phyloP scores from a whole-genome alignment of 1,284 basidiomycete species.

The Ceratobasidium sp. region DNA sequence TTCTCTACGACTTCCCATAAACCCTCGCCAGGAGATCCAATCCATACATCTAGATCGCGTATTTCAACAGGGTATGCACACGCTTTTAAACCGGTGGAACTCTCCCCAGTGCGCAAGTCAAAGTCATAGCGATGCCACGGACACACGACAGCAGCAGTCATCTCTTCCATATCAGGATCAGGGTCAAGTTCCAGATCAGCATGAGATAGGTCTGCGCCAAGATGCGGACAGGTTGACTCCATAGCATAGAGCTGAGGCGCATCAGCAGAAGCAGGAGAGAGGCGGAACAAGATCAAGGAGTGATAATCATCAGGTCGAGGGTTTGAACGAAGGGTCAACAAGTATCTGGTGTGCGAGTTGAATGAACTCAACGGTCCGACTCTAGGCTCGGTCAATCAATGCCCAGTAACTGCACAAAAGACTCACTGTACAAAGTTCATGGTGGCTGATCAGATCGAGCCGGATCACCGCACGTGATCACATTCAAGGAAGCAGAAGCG shows the following conservation, averaged over 20 bases:
- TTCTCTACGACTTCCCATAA: conserved; percentile 79
- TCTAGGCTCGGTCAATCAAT: conserved; percentile 53
- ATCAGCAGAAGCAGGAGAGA: conserved; percentile 57
- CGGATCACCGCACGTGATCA: background rate
- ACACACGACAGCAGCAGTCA: conserved; percentile 70
- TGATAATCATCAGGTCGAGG: conserved; percentile 68
- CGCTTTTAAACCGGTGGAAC: conserved; percentile 79
- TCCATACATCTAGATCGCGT: conserved; percentile 66
- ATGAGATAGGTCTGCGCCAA: conserved; percentile 85
- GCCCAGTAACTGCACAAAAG: background rate
- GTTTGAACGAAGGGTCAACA: conserved; percentile 72
- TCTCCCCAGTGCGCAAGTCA: conserved; percentile 74
- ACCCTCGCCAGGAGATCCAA: conserved; percentile 70
- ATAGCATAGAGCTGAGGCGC: conserved; percentile 77
- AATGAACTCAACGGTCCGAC: conserved; percentile 63
- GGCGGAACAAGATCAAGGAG: conserved; percentile 76
- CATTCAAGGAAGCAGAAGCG: background rate
- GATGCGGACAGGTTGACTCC: conserved; percentile 86
- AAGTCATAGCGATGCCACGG: conserved; percentile 90
- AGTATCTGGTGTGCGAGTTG: conserved; percentile 73
- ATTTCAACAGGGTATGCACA: conserved; percentile 80
- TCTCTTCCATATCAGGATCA: conserved; percentile 62
- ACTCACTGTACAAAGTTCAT: conserved; percentile 34
- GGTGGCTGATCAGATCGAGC: conserved; percentile 1
- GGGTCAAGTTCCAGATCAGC: conserved; percentile 69